A percentile compares a stretch with the other conserved stretches of the same genome.
Conservation (phyloP, 2,329 filamentous ascomycete genomes). For the Colletotrichum tropicale region DNA sequence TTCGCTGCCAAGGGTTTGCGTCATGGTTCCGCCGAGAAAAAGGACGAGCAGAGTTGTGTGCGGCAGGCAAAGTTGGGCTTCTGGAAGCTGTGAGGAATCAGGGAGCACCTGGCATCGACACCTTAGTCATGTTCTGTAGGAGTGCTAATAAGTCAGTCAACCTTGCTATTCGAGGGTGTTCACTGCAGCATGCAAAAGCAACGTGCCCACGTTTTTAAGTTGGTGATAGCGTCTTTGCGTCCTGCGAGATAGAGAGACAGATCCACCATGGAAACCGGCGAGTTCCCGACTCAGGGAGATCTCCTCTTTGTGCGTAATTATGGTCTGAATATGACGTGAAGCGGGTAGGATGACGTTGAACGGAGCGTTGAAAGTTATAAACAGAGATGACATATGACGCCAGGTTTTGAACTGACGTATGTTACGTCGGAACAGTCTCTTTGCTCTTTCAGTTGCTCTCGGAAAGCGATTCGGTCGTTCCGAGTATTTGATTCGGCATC, state of each 20-base stretch:
- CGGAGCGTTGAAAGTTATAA: background rate
- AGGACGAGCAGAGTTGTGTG: background rate
- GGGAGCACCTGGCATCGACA: background rate
- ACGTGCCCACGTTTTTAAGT: background rate
- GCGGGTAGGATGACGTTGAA: background rate
- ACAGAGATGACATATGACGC: background rate
- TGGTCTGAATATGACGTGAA: background rate
- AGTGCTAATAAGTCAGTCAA: background rate
- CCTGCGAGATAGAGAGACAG: background rate
- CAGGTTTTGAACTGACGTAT: background rate
- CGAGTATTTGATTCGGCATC: background rate
- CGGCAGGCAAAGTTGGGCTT: background rate
- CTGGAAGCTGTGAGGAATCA: background rate
- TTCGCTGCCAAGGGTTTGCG: background rate
- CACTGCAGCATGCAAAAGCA: background rate
- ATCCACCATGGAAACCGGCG: background rate
- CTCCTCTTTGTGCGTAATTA: background rate
- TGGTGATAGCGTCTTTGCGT: background rate
- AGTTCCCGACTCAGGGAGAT: background rate
- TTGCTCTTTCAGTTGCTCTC: background rate
- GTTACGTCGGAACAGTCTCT: background rate
- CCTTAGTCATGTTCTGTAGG: background rate
- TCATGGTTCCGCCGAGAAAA: constrained; percentile 1
- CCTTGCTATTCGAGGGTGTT: background rate
- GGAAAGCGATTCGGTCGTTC: background rate